Conservation (phyloP, 129 eudicot species). For the Helianthus tuberosus region DNA sequence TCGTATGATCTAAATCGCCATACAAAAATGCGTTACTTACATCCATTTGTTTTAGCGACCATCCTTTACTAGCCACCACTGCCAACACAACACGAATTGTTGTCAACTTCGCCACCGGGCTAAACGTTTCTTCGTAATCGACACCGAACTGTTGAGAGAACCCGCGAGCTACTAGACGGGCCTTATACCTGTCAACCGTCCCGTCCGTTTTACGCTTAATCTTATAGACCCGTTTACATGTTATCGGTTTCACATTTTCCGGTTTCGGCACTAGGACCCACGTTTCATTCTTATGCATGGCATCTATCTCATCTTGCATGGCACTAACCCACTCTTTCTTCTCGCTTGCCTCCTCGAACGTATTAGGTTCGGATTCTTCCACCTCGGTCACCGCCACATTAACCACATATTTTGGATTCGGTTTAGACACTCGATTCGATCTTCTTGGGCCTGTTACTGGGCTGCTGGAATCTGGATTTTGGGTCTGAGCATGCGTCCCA, state of each 20-base stretch:
- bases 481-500: too few relatives aligned
- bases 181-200: neutral
- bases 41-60: neutral
- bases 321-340: neutral
- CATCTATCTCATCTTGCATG: neutral
- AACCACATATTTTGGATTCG: neutral
- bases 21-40: neutral
- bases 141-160: neutral
- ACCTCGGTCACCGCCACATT: neutral
- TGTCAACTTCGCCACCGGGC: neutral
- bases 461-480: too few relatives aligned
- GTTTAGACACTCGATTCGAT: neutral
- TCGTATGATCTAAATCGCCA: neutral
- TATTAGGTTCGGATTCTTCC: neutral
- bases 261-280: neutral
- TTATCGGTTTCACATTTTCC: neutral
- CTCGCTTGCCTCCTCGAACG: too few relatives aligned
- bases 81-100: neutral
- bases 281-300: neutral
- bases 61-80: neutral
- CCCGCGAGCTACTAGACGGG: too few relatives aligned
- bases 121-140: neutral
- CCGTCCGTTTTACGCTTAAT: neutral
- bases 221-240: neutral
- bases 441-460: too few relatives aligned